Evolutionary conservation across 306 rosid species (phyloP), one percentile per base, ranked within the genome.

Genomic region (Abrus pulchellus): DNA sequence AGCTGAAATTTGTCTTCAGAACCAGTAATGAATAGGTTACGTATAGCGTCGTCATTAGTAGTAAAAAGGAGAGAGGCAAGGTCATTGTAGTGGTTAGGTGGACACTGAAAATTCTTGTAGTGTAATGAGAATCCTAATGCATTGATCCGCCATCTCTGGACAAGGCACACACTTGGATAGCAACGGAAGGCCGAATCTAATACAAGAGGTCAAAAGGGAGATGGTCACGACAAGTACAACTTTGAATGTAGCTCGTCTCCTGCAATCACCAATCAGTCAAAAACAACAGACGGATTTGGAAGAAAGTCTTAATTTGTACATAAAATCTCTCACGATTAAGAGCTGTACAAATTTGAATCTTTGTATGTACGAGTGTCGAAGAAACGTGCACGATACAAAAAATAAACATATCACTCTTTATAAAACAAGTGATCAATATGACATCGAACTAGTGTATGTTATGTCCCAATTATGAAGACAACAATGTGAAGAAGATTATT

Each of bases 61-160:
- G 83, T 94, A 28, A 94, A 79, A 75, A 92, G 89, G 7, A 94
- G 94, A 68, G 98, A 94, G 48, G 98, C 98, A n/a, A 94, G 92
- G 72, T 94, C 98, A 66, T 91, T 94, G 86, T 91, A 90, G 71
- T 89, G 85, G 50, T 88, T 88, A 2, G 92, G 84, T 48, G 91
- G 93, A 70, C 98, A 94, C 55, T 87, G 93, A 65, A 72, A 72
- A 72, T 20, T 72, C 81, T 87, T 93, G 83, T 86, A 91, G 87
- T 91, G 80, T 72, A 92, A 97, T 1, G 90, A 85, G 63, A 83
- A 92, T 53, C 87, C 91, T 48, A 73, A 20, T 20, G 20, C 20
- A 20, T 20, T 43, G 82, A 30, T 89, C 85, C 9, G 29, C 83
- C 52, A 20, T 20, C 20, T 20, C 20, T 20, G 97, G 94, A 86